Conservation (phyloP, 345 rosid species). For the Brassica nigra region DNA sequence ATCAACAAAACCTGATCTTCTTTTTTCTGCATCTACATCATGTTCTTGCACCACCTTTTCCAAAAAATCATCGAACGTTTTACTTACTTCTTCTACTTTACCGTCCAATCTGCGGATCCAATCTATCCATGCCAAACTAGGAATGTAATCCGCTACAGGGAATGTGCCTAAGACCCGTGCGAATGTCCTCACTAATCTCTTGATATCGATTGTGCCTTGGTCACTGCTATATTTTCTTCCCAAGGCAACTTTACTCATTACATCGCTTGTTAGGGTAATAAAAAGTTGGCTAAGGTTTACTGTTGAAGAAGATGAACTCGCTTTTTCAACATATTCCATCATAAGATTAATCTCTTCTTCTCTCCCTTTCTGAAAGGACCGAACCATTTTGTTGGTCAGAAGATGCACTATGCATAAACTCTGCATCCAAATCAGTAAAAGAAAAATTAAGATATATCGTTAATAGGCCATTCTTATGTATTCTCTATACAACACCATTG, state of each 20-base stretch:
- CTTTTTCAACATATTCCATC: neutral
- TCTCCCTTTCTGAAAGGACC: neutral
- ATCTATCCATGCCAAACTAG: constrained; percentile 8
- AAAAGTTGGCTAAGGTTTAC: neutral
- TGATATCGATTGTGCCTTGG: neutral
- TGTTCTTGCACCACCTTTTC: neutral
- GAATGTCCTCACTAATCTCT: neutral
- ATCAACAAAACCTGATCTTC: neutral
- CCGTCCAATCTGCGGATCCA: neutral
- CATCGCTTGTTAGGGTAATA: constrained; percentile 1
- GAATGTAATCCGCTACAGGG: neutral
- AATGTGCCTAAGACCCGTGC: neutral
- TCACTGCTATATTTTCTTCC: constrained; percentile 1
- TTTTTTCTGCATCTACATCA: neutral
- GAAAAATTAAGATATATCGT: neutral
- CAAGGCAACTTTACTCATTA: constrained; percentile 6
- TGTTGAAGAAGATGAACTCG: neutral
- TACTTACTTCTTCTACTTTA: neutral
- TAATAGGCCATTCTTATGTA: neutral
- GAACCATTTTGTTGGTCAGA: constrained; percentile 3
- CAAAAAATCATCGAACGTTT: neutral
- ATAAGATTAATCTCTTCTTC: neutral
- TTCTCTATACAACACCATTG: neutral
- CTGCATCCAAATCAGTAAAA: neutral
- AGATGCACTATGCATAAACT: constrained; percentile 4